phyloP scores from a whole-genome alignment of 1,284 basidiomycete species.

The Inonotus hispidus region DNA sequence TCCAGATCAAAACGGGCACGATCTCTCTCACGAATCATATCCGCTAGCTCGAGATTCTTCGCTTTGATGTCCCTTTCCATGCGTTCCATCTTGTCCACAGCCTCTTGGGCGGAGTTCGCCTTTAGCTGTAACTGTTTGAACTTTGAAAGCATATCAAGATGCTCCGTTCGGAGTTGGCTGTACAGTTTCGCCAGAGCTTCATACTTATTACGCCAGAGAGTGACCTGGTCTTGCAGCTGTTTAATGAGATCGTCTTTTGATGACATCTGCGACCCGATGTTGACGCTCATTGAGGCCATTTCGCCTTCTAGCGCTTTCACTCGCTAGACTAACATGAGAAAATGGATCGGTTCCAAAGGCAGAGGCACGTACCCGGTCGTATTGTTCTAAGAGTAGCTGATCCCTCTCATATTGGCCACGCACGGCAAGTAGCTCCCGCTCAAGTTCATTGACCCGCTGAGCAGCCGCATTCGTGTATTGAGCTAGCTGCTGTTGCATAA shows the following conservation, averaged over 20 bases:
- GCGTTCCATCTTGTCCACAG: conserved; percentile 98
- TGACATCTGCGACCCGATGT: conserved; percentile 82
- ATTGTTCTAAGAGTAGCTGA: conserved; percentile 97
- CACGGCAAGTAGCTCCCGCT: conserved; percentile 90
- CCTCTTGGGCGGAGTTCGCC: conserved; percentile 97
- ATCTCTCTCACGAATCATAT: conserved; percentile 98
- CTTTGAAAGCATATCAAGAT: conserved; percentile 95
- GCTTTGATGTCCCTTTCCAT: conserved; percentile 98
- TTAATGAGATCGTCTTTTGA: conserved; percentile 96
- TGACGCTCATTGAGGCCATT: conserved; percentile 71
- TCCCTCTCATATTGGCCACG: conserved; percentile 97
- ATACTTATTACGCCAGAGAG: conserved; percentile 97
- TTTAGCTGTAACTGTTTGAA: conserved; percentile 98
- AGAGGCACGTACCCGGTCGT: conserved; percentile 71
- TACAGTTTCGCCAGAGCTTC: conserved; percentile 98
- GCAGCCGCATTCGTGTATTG: conserved; percentile 68
- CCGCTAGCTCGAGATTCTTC: conserved; percentile 97
- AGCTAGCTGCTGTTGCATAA: conserved; percentile 75
- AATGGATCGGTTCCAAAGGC: conserved; percentile 2
- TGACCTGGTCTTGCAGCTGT: conserved; percentile 96
- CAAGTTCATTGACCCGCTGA: conserved; percentile 72
- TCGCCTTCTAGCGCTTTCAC: conserved; percentile 97
- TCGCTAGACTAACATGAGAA: conserved; percentile 44
- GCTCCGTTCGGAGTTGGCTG: conserved; percentile 95
- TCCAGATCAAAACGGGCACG: conserved; percentile 97